Evolutionary conservation across 305 asterid species (phyloP).

Genomic region (Solanum hybrid): DNA sequence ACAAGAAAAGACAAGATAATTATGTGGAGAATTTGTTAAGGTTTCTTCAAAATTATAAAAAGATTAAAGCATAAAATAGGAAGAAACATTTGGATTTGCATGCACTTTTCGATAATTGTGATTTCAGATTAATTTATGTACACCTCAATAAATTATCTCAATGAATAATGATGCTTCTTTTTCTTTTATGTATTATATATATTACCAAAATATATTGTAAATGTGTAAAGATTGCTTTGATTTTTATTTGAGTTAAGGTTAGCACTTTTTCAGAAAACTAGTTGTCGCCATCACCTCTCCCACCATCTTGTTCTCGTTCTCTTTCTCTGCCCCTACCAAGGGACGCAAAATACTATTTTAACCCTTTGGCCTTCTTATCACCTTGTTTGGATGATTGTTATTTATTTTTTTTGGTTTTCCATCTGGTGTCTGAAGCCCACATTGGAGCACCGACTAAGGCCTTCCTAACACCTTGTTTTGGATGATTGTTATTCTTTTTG

Average conservation of each 20-base stretch:
- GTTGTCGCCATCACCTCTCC: not conserved
- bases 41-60: not conserved
- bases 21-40: constrained; percentile 9
- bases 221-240: not conserved
- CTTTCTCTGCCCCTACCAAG: not conserved
- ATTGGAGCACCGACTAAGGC: no score
- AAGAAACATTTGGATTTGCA: not conserved
- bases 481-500: no score
- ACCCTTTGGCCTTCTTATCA: not conserved
- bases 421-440: no score
- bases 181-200: not conserved
- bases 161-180: not conserved
- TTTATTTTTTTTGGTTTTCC: no score
- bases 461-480: no score
- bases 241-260: no score
- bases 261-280: not conserved
- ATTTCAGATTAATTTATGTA: not conserved
- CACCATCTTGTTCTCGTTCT: not conserved
- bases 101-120: not conserved
- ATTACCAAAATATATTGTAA: not conserved
- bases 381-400: not conserved
- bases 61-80: not conserved
- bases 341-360: no score
- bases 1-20: not conserved
- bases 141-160: not conserved